Percentiles rank a stretch among this genome's conserved stretches.
These are phyloP conservation scores for Globisporangium iwayamae DNA, from an alignment of 352 stramenopile genomes.

Conservation along the genomic window DNA sequence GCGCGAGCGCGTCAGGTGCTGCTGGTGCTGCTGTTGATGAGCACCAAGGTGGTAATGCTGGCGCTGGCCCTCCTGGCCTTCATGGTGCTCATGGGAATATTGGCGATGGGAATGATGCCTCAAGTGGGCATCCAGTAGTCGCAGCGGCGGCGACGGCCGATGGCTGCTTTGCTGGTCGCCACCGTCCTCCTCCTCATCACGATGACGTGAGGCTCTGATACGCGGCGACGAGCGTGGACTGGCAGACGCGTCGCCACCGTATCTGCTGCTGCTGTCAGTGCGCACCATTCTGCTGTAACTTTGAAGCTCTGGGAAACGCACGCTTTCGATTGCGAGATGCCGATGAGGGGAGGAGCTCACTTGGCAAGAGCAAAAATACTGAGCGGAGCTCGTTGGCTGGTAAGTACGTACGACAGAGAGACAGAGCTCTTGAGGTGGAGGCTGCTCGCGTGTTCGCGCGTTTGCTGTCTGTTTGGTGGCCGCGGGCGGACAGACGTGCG, in stretches of 20 bases:
- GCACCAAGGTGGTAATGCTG: background rate
- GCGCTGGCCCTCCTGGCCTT: background rate
- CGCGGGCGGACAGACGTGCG: background rate
- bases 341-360: background rate
- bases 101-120: background rate
- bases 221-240: background rate
- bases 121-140: background rate
- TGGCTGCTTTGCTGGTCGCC: constrained; percentile 1
- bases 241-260: background rate
- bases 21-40: background rate
- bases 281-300: constrained; percentile 1
- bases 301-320: background rate
- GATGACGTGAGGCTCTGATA: background rate
- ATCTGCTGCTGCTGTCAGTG: background rate
- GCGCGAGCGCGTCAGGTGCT: background rate
- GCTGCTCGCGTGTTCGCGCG: background rate
- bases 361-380: background rate
- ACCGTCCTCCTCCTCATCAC: background rate
- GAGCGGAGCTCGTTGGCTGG: background rate
- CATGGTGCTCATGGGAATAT: background rate
- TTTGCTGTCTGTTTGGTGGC: background rate
- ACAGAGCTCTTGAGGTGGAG: background rate
- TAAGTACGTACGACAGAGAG: background rate
- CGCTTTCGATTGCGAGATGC: constrained; percentile 11
- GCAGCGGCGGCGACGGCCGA: background rate